These are phyloP conservation scores for Phyllosticta citrichinensis DNA, from an alignment of 2,329 filamentous ascomycete genomes.

Conservation along the genomic window DNA sequence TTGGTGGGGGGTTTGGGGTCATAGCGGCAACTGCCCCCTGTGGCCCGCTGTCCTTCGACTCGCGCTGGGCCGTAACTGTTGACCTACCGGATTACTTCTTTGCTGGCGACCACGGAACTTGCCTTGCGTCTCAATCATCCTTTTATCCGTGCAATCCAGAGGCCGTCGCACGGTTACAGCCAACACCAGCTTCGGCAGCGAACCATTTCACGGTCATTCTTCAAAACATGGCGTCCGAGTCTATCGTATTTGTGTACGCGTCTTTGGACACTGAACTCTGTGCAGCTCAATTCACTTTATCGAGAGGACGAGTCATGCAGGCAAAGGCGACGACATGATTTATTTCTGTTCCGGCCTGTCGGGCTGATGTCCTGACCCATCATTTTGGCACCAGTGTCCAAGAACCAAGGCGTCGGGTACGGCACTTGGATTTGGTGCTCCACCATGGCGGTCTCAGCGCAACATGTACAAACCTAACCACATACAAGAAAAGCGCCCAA, in stretches of 20 bases:
- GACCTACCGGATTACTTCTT: neutral
- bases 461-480: neutral
- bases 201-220: neutral
- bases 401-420: neutral
- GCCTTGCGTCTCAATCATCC: neutral
- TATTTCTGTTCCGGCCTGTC: neutral
- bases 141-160: neutral
- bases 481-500: neutral
- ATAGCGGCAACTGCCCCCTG: slow-evolving; percentile 2
- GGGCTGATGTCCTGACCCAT: neutral
- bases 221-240: neutral
- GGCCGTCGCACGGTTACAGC: neutral
- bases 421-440: neutral
- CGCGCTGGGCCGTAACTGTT: neutral
- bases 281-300: neutral
- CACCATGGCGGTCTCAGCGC: neutral
- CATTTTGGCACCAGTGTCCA: neutral
- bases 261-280: neutral
- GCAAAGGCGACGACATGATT: neutral
- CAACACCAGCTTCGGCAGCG: neutral
- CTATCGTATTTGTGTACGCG: neutral
- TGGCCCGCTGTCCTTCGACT: neutral
- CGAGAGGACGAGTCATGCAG: neutral
- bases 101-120: neutral
- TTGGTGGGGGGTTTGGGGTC: slow-evolving; percentile 4